Percentiles rank a stretch among this genome's conserved stretches.
phyloP scores from a whole-genome alignment of 139 green algal species.

The Picochlorum sp. region DNA sequence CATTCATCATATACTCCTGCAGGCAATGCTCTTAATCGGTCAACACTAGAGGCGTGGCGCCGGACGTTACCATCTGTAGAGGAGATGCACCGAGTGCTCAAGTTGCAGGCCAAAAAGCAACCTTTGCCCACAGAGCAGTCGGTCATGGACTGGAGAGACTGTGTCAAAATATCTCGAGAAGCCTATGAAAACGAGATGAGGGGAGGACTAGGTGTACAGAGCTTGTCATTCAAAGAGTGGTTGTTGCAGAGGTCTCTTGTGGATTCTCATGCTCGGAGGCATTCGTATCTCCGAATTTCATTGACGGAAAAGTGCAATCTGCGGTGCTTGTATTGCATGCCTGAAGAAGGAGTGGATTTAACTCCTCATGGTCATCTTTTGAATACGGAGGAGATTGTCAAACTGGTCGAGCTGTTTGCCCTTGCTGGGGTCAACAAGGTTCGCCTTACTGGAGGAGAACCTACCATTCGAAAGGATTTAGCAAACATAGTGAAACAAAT shows the following conservation, averaged over 20 bases:
- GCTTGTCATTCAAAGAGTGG: neutral
- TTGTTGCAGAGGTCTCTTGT: conserved; percentile 38
- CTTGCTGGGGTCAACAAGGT: conserved; percentile 84
- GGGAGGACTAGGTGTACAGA: neutral
- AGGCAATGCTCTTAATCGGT: too few relatives aligned
- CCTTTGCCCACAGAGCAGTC: neutral
- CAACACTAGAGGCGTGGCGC: too few relatives aligned
- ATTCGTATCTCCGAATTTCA: conserved; percentile 95
- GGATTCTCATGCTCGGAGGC: conserved; percentile 57
- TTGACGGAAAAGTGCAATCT: conserved; percentile 99
- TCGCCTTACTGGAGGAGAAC: conserved; percentile 92
- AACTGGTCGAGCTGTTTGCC: conserved; percentile 72
- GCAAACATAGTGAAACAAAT: conserved; percentile 53
- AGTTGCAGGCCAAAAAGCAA: too few relatives aligned
- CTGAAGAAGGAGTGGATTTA: conserved; percentile 85
- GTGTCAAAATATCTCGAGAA: neutral
- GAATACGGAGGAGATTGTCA: conserved; percentile 62
- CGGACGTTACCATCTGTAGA: too few relatives aligned
- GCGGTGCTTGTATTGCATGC: conserved; percentile 98
- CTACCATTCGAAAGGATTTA: conserved; percentile 86
- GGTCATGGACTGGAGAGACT: neutral
- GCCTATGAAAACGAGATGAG: neutral
- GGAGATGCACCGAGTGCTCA: too few relatives aligned
- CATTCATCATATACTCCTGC: too few relatives aligned
- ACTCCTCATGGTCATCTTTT: conserved; percentile 62